A percentile compares a stretch with the other conserved stretches of the same genome.
phyloP scores from a whole-genome alignment of 1,284 basidiomycete species.

The Trametes hirsuta region DNA sequence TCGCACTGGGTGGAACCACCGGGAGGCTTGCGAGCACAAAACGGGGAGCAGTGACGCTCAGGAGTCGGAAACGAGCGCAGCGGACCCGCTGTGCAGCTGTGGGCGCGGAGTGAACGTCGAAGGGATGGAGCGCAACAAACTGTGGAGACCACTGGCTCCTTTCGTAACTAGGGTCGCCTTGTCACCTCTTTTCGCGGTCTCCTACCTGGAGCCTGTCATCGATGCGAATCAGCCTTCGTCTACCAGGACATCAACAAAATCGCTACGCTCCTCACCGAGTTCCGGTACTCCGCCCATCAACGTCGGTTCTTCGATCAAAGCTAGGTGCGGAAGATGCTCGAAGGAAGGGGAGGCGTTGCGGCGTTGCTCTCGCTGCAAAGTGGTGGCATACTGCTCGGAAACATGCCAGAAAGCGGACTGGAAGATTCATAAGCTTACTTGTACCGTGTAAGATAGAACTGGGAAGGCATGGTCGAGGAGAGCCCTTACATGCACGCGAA shows the following conservation, averaged over 20 bases:
- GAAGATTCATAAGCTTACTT: constrained; percentile 40
- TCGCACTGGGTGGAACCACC: constrained; percentile 50
- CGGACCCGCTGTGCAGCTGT: constrained; percentile 50
- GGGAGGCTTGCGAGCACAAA: constrained; percentile 48
- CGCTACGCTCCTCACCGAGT: too few species aligned
- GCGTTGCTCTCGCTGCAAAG: constrained; percentile 42
- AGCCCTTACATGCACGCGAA: not conserved
- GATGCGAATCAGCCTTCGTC: not conserved
- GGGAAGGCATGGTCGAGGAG: too few species aligned
- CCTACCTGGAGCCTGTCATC: constrained; percentile 33
- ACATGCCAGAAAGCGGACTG: constrained; percentile 49
- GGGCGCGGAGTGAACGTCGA: constrained; percentile 47
- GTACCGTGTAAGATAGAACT: not conserved
- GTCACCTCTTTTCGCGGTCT: constrained; percentile 50
- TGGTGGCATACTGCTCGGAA: constrained; percentile 43
- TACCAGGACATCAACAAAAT: too few species aligned
- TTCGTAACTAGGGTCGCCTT: constrained; percentile 51
- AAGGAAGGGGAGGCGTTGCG: constrained; percentile 31
- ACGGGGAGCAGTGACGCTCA: constrained; percentile 35
- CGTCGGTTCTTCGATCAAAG: too few species aligned
- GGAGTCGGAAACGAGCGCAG: constrained; percentile 30
- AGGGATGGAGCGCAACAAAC: constrained; percentile 29
- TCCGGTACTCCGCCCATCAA: too few species aligned
- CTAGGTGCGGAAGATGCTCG: constrained; percentile 30
- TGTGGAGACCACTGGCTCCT: constrained; percentile 41